A percentile compares a stretch with the other conserved stretches of the same genome.
phyloP scores from a whole-genome alignment of 306 rosid genomes.

The Rosa lucieae region DNA sequence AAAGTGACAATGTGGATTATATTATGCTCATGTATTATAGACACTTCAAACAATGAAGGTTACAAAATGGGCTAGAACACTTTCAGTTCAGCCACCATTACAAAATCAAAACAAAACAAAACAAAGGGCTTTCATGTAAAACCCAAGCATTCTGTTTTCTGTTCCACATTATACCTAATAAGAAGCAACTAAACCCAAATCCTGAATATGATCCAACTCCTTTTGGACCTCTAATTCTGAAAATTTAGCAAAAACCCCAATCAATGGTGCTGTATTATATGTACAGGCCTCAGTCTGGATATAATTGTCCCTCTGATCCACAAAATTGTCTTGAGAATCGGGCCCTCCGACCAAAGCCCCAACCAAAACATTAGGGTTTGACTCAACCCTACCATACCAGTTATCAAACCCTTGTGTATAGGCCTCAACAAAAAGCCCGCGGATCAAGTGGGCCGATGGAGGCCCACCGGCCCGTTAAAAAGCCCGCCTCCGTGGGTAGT shows the following conservation, averaged over 20 bases:
- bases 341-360: slow-evolving; percentile 99
- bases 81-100: slow-evolving; percentile 24
- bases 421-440: too few species aligned
- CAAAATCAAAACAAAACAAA: slow-evolving; percentile 15
- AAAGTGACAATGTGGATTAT: too few species aligned
- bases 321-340: slow-evolving; percentile 64
- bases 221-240: slow-evolving; percentile 43
- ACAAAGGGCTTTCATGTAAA: not conserved
- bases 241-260: slow-evolving; percentile 80
- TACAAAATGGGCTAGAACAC: slow-evolving; percentile 32
- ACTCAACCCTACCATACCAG: slow-evolving; percentile 57
- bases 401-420: slow-evolving; percentile 86
- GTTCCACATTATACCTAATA: slow-evolving; percentile 24
- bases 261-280: slow-evolving; percentile 87
- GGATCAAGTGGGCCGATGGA: too few species aligned
- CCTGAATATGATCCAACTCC: slow-evolving; percentile 24
- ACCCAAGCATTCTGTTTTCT: slow-evolving; percentile 6
- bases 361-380: slow-evolving; percentile 73
- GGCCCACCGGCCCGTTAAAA: too few species aligned
- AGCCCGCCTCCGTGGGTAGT: too few species aligned
- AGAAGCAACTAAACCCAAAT: slow-evolving; percentile 57
- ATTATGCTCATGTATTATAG: slow-evolving; percentile 7
- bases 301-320: slow-evolving; percentile 68
- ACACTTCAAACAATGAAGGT: slow-evolving; percentile 31
- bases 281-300: slow-evolving; percentile 99